These are phyloP conservation scores for Candida peoriensis DNA, from an alignment of 805 yeast species.

Conservation along the genomic window DNA sequence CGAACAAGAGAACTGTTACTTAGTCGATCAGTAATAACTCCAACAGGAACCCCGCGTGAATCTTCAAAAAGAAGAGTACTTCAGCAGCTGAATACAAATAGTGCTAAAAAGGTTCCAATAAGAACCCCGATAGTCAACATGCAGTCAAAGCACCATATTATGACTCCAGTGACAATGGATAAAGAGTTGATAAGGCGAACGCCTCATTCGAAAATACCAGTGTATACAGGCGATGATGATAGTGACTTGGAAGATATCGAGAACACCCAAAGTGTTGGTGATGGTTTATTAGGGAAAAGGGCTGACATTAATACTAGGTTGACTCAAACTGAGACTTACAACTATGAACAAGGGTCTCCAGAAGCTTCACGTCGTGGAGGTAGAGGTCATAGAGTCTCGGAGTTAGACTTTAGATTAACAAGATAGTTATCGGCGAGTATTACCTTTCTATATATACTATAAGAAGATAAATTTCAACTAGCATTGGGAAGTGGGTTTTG, in stretches of 20 bases:
- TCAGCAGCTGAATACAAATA: background rate
- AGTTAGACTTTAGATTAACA: no score
- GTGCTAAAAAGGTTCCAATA: background rate
- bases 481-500: no score
- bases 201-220: constrained; percentile 6
- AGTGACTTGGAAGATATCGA: constrained; percentile 9
- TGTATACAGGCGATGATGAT: constrained; percentile 9
- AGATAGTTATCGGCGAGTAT: no score
- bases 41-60: background rate
- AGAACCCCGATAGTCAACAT: background rate
- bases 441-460: no score
- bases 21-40: no score
- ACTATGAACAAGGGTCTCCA: no score
- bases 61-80: background rate
- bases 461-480: no score
- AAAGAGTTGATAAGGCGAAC: no score
- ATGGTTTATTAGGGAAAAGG: constrained; percentile 1
- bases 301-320: background rate
- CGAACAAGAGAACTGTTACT: no score
- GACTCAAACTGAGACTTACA: constrained; percentile 18
- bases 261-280: background rate
- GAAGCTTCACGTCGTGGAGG: background rate
- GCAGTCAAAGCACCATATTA: background rate
- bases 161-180: constrained; percentile 4
- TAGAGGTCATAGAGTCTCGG: constrained; percentile 7